These are phyloP conservation scores for Cyphellophora europaea DNA, from an alignment of 2,329 filamentous ascomycete species.

Conservation along the genomic window DNA sequence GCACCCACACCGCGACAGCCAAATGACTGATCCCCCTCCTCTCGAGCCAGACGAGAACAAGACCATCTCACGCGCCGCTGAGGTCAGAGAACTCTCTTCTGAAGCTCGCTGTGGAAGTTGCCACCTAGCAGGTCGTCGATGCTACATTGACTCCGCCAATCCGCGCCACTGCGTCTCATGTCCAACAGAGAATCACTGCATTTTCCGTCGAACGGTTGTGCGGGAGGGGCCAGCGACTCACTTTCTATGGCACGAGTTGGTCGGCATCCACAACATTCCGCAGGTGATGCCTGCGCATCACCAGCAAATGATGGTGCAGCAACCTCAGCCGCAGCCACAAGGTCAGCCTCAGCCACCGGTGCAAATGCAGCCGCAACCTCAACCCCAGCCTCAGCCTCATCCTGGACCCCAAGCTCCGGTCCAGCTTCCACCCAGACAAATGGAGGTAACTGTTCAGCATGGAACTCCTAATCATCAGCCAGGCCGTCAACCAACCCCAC, in stretches of 20 bases:
- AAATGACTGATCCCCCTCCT: neutral
- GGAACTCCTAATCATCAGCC: no score
- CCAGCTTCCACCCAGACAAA: neutral
- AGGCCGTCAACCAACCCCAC: no score
- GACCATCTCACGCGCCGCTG: slow-evolving; percentile 1
- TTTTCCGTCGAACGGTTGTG: slow-evolving; percentile 2
- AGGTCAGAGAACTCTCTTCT: slow-evolving; percentile 1
- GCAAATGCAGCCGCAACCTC: slow-evolving; percentile 15
- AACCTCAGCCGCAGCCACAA: neutral
- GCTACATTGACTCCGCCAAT: slow-evolving; percentile 2
- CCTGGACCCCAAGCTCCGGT: neutral
- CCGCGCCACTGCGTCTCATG: slow-evolving; percentile 1
- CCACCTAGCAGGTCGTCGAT: neutral
- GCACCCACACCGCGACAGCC: neutral
- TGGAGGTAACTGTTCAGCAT: no score
- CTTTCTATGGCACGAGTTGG: slow-evolving; percentile 1
- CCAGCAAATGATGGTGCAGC: neutral
- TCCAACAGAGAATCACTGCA: slow-evolving; percentile 1
- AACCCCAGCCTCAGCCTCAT: slow-evolving; percentile 10
- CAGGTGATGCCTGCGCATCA: neutral
- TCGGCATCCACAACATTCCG: slow-evolving; percentile 2
- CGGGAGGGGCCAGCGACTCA: slow-evolving; percentile 1
- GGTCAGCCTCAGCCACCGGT: neutral
- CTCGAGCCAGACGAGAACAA: slow-evolving; percentile 1
- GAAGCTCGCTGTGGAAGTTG: slow-evolving; percentile 1